Evolutionary conservation across 1,284 basidiomycete genomes (phyloP).

Genomic region (Vanrija pseudolonga): DNA sequence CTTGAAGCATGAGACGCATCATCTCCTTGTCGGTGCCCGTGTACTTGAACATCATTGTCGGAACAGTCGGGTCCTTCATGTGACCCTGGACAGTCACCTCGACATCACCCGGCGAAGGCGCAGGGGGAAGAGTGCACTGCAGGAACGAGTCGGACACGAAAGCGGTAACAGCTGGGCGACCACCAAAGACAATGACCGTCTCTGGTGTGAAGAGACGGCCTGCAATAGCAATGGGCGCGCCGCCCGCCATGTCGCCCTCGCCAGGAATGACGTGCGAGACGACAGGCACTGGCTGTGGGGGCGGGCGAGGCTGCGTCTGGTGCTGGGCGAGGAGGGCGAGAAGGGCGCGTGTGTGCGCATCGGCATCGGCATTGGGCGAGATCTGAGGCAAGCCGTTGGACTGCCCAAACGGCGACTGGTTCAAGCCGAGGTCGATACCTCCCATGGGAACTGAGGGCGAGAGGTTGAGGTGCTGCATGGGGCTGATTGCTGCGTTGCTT

Average conservation of each 20-base stretch:
- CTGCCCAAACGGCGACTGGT: constrained; percentile 8
- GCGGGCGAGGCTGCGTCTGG: constrained; percentile 6
- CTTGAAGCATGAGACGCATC: constrained; percentile 43
- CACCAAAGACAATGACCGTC: constrained; percentile 78
- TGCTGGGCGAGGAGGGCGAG: constrained; percentile 13
- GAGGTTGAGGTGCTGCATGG: constrained; percentile 17
- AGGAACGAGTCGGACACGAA: constrained; percentile 92
- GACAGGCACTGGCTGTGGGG: constrained; percentile 29
- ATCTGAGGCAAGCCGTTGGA: constrained; percentile 7
- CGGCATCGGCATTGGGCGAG: constrained; percentile 18
- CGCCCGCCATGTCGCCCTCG: constrained; percentile 86
- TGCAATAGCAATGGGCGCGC: constrained; percentile 90
- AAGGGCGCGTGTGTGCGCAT: constrained; percentile 19
- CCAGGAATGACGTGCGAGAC: constrained; percentile 71
- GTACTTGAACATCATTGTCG: constrained; percentile 38
- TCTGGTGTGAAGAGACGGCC: constrained; percentile 73
- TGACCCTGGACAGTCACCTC: constrained; percentile 72
- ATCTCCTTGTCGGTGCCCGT: constrained; percentile 39
- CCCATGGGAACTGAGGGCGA: constrained; percentile 15
- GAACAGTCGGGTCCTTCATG: constrained; percentile 19
- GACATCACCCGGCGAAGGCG: constrained; percentile 78
- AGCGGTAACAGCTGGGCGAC: constrained; percentile 74
- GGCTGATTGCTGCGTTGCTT: constrained; percentile 19
- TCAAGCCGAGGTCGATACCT: constrained; percentile 14
- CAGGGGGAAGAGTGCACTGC: constrained; percentile 86